phyloP scores from a whole-genome alignment of 805 yeast genomes.

The Hanseniaspora taiwanica region DNA sequence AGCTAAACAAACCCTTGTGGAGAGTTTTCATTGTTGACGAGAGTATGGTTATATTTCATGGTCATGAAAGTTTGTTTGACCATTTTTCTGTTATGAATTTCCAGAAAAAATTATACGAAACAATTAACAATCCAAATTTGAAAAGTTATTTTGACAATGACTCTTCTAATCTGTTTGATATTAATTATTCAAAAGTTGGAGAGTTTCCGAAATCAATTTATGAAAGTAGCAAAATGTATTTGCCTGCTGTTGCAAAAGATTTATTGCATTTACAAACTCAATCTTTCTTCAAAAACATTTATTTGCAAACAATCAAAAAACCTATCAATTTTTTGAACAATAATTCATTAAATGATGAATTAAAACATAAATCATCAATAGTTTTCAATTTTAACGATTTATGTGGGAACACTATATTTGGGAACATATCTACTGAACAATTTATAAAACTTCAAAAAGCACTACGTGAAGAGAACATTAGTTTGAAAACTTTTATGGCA shows the following conservation, averaged over 20 bases:
- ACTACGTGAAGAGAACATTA: constrained; percentile 12
- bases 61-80: constrained; percentile 20
- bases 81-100: constrained; percentile 19
- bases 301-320: constrained; percentile 14
- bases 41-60: constrained; percentile 17
- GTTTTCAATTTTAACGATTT: constrained; percentile 10
- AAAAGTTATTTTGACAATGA: neutral
- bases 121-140: constrained; percentile 7
- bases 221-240: constrained; percentile 14
- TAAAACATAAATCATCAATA: constrained; percentile 6
- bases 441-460: constrained; percentile 8
- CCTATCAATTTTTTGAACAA: constrained; percentile 13
- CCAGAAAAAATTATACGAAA: constrained; percentile 13
- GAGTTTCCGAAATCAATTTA: constrained; percentile 16
- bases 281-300: constrained; percentile 17
- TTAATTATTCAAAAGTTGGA: neutral
- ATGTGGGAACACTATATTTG: constrained; percentile 20
- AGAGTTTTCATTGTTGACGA: constrained; percentile 16
- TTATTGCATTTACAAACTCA: constrained; percentile 17
- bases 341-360: constrained; percentile 6
- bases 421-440: constrained; percentile 11
- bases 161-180: constrained; percentile 3
- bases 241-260: constrained; percentile 16
- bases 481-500: constrained; percentile 16
- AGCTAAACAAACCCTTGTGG: constrained; percentile 18